These are phyloP conservation scores for Pyracantha coccinea DNA, from an alignment of 331 rosid genomes.

Conservation along the genomic window DNA sequence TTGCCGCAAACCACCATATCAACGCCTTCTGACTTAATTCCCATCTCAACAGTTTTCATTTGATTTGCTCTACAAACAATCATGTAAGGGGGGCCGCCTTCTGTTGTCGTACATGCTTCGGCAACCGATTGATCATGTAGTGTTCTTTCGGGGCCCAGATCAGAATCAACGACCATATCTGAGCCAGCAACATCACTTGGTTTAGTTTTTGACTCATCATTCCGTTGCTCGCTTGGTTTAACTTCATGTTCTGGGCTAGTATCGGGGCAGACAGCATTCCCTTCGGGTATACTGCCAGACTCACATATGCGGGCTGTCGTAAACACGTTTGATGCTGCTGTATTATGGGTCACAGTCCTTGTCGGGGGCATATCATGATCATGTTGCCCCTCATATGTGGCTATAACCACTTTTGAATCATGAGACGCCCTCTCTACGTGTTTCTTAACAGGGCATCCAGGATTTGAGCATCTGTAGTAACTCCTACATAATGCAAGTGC, in stretches of 20 bases:
- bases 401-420: slow-evolving; percentile 55
- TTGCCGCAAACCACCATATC: slow-evolving; percentile 19
- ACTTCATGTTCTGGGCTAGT: slow-evolving; percentile 14
- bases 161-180: slow-evolving; percentile 6
- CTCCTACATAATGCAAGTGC: slow-evolving; percentile 44
- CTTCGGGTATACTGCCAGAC: slow-evolving; percentile 22
- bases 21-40: slow-evolving; percentile 26
- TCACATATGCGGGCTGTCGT: slow-evolving; percentile 17
- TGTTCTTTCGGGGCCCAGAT: slow-evolving; percentile 11
- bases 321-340: slow-evolving; percentile 22
- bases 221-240: slow-evolving; percentile 17
- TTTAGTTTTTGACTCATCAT: slow-evolving; percentile 17
- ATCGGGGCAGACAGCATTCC: slow-evolving; percentile 6
- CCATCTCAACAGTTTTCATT: slow-evolving; percentile 20
- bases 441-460: slow-evolving; percentile 86
- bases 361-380: slow-evolving; percentile 52
- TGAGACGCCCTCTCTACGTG: slow-evolving; percentile 79
- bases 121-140: slow-evolving; percentile 23
- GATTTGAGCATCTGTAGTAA: slow-evolving; percentile 82
- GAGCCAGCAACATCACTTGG: slow-evolving; percentile 18
- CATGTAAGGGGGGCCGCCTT: slow-evolving; percentile 12
- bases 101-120: slow-evolving; percentile 12
- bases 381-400: slow-evolving; percentile 86
- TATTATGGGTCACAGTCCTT: slow-evolving; percentile 41
- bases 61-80: slow-evolving; percentile 20